Evolutionary conservation across 306 rosid genomes (phyloP).

Genomic region (Rosa chinensis): DNA sequence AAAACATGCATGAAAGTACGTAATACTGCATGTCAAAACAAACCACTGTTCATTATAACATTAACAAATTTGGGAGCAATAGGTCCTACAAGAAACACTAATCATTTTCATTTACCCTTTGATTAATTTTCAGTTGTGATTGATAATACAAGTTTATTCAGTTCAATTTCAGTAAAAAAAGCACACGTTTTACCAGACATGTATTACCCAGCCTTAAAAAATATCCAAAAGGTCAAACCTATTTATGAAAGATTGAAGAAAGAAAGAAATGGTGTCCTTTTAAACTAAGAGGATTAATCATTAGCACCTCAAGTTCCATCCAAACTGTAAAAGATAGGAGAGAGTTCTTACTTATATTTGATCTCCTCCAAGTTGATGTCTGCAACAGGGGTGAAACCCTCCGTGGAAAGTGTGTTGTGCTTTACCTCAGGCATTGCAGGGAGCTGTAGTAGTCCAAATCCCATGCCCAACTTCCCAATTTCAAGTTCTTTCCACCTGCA

Average conservation of each 20-base stretch:
- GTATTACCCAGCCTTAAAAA: background rate
- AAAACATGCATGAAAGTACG: background rate
- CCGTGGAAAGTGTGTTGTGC: constrained; percentile 63
- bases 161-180: background rate
- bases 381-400: constrained; percentile 75
- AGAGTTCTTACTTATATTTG: constrained; percentile 64
- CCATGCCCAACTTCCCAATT: constrained; percentile 85
- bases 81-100: background rate
- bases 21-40: background rate
- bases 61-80: background rate
- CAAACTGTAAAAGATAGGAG: background rate
- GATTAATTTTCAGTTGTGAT: background rate
- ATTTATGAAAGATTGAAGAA: background rate
- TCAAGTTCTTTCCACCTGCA: constrained; percentile 94
- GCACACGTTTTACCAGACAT: background rate
- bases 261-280: background rate
- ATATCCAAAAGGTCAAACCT: background rate
- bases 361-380: constrained; percentile 70
- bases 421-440: constrained; percentile 85
- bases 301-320: background rate
- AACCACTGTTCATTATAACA: background rate
- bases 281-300: background rate
- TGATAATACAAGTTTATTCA: background rate
- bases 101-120: background rate
- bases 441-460: constrained; percentile 81